Conservation (phyloP, 2,329 filamentous ascomycete species). For the Diplodia seriata region DNA sequence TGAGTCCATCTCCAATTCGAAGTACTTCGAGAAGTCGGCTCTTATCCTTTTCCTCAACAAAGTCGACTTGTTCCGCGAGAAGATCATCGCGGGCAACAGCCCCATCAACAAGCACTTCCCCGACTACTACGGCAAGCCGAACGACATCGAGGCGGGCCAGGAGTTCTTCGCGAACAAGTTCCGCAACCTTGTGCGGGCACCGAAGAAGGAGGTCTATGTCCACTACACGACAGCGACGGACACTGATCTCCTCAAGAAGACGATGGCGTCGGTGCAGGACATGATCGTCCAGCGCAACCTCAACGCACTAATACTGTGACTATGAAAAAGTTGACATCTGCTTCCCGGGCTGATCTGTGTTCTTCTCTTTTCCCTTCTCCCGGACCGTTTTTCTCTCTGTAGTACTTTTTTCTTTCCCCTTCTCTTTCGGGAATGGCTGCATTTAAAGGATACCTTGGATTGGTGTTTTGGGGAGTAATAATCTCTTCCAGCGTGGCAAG, state of each 20-base stretch:
- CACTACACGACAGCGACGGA: slow-evolving; percentile 62
- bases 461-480: slow-evolving; percentile 24
- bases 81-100: slow-evolving; percentile 54
- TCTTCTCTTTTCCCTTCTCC: slow-evolving; percentile 27
- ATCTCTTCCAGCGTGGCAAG: slow-evolving; percentile 19
- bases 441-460: slow-evolving; percentile 33
- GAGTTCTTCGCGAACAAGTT: slow-evolving; percentile 61
- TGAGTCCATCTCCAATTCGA: slow-evolving; percentile 60
- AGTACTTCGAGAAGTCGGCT: slow-evolving; percentile 59
- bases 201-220: slow-evolving; percentile 59
- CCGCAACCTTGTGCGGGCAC: slow-evolving; percentile 57
- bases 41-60: slow-evolving; percentile 63
- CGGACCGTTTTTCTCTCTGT: slow-evolving; percentile 10
- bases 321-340: slow-evolving; percentile 33
- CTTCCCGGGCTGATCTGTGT: slow-evolving; percentile 10
- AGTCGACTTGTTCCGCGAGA: slow-evolving; percentile 60
- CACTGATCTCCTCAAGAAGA: slow-evolving; percentile 63
- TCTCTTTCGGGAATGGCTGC: slow-evolving; percentile 20
- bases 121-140: slow-evolving; percentile 54
- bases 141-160: slow-evolving; percentile 56
- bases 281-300: slow-evolving; percentile 62
- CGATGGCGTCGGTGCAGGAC: slow-evolving; percentile 60
- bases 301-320: slow-evolving; percentile 53
- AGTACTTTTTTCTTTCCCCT: slow-evolving; percentile 1
- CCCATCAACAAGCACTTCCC: slow-evolving; percentile 59